A percentile compares a stretch with the other conserved stretches of the same genome.
phyloP scores from a whole-genome alignment of 345 rosid species.

The Eucalyptus curtisii region DNA sequence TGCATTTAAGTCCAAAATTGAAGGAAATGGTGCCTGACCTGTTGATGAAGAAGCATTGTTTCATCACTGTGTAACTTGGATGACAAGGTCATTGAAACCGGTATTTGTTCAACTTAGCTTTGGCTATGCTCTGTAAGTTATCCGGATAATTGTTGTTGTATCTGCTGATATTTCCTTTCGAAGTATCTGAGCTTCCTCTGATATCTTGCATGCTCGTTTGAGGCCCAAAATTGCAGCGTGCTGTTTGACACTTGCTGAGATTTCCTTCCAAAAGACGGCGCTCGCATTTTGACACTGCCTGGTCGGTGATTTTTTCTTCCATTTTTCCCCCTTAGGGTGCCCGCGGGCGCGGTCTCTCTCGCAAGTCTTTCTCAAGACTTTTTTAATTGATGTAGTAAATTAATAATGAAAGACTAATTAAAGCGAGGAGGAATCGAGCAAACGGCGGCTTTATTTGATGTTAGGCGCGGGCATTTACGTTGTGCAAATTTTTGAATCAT shows the following conservation, averaged over 20 bases:
- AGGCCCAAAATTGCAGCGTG: too few species aligned
- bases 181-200: background rate
- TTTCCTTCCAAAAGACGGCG: too few species aligned
- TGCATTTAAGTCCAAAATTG: background rate
- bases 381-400: too few species aligned
- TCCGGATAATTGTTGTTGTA: too few species aligned
- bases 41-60: background rate
- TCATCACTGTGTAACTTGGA: background rate
- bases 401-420: background rate
- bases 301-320: too few species aligned
- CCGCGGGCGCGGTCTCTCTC: too few species aligned
- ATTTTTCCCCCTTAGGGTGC: too few species aligned
- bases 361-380: too few species aligned
- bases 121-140: too few species aligned
- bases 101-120: background rate
- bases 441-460: background rate
- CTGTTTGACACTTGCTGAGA: too few species aligned
- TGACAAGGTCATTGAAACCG: background rate
- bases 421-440: background rate
- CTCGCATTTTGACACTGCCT: too few species aligned
- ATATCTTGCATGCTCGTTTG: background rate
- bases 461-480: background rate
- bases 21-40: background rate
- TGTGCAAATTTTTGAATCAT: background rate
- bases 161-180: background rate